Conservation (phyloP, 2,329 filamentous ascomycete genomes). For the Bimuria novae-zelandiae region DNA sequence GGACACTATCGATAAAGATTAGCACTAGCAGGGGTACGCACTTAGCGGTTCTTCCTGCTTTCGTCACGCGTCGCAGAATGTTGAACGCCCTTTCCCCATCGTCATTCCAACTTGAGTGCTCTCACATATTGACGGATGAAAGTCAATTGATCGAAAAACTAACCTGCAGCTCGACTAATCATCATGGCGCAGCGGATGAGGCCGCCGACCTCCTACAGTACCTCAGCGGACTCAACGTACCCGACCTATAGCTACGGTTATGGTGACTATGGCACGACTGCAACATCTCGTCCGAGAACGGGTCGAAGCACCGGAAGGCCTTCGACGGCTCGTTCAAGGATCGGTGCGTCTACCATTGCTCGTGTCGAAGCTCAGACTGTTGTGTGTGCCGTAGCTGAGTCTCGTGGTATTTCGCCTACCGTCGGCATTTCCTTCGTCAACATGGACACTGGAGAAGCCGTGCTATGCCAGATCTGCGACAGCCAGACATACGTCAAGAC, state of each 20-base stretch:
- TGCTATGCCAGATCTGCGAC: slow-evolving; percentile 89
- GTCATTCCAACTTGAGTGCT: not conserved
- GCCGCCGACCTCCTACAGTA: slow-evolving; percentile 37
- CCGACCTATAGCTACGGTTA: slow-evolving; percentile 37
- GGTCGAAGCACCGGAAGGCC: slow-evolving; percentile 42
- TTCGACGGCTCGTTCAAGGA: slow-evolving; percentile 56
- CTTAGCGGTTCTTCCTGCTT: slow-evolving; percentile 9
- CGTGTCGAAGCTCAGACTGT: slow-evolving; percentile 68
- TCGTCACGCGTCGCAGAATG: not conserved
- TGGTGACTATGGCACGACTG: slow-evolving; percentile 41
- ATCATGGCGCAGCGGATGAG: slow-evolving; percentile 32
- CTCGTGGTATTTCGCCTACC: slow-evolving; percentile 81
- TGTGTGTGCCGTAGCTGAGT: slow-evolving; percentile 87
- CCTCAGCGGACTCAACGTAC: slow-evolving; percentile 39
- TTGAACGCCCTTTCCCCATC: slow-evolving; percentile 6
- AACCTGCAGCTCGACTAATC: slow-evolving; percentile 23
- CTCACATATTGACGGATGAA: slow-evolving; percentile 1
- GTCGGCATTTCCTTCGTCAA: slow-evolving; percentile 89
- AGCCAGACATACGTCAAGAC: slow-evolving; percentile 90
- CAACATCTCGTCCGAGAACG: slow-evolving; percentile 40
- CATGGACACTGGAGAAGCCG: slow-evolving; percentile 78
- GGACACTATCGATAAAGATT: slow-evolving; percentile 27
- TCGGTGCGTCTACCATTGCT: slow-evolving; percentile 62
- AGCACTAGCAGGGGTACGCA: slow-evolving; percentile 27
- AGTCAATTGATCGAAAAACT: slow-evolving; percentile 24